These are phyloP conservation scores for Scheffersomyces segobiensis DNA, from an alignment of 1,139 yeast genomes.

Conservation along the genomic window DNA sequence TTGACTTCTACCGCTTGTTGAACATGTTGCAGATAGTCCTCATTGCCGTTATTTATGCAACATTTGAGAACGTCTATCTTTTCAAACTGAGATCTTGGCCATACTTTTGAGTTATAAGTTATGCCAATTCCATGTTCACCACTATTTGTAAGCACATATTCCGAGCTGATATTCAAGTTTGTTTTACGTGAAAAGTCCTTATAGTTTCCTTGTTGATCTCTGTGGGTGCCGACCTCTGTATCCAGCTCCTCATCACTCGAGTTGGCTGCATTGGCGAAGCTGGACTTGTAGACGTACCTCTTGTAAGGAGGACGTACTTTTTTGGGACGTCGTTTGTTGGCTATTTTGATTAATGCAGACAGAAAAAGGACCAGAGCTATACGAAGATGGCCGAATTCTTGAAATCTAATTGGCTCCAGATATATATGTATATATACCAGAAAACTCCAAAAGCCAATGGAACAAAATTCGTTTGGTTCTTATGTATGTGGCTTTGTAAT, in stretches of 20 bases:
- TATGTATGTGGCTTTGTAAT: not conserved
- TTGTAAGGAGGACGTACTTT: constrained; percentile 75
- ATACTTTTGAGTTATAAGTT: constrained; percentile 15
- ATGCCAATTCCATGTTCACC: constrained; percentile 12
- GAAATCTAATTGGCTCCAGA: not conserved
- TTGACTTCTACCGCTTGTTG: constrained; percentile 11
- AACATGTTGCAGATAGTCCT: constrained; percentile 15
- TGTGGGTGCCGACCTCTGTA: constrained; percentile 21
- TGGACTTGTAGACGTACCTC: constrained; percentile 70
- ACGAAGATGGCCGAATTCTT: not conserved
- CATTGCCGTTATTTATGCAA: constrained; percentile 24
- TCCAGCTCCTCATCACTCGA: constrained; percentile 40
- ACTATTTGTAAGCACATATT: constrained; percentile 35
- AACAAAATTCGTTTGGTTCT: not conserved
- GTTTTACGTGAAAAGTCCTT: constrained; percentile 28
- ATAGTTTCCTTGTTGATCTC: constrained; percentile 22
- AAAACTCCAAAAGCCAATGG: not conserved
- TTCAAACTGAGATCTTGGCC: constrained; percentile 49
- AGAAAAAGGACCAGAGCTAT: not conserved
- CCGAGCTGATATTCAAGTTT: constrained; percentile 31
- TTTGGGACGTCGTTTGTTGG: constrained; percentile 83
- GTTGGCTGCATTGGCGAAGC: constrained; percentile 29
- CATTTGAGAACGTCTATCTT: constrained; percentile 46
- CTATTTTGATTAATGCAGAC: constrained; percentile 47
- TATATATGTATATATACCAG: not conserved